phyloP scores from a whole-genome alignment of 805 yeast species.

The Saccharomycopsis amapae region DNA sequence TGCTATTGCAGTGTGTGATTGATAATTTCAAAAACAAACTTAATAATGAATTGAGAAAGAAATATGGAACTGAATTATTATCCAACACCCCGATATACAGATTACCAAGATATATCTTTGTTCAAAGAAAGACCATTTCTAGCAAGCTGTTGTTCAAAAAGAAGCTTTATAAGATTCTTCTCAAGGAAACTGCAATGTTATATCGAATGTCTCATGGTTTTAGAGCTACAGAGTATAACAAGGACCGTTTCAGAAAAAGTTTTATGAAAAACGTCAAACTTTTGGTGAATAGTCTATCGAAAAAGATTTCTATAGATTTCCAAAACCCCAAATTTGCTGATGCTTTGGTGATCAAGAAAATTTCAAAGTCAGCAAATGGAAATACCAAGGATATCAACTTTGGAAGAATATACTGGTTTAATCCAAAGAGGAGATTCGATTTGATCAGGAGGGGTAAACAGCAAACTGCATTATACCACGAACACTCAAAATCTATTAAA shows the following conservation, averaged over 20 bases:
- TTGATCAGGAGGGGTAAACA: conserved; percentile 5
- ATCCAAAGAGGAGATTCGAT: conserved; percentile 24
- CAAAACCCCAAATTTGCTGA: conserved; percentile 20
- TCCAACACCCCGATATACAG: conserved; percentile 13
- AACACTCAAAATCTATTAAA: background rate
- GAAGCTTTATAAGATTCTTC: conserved; percentile 9
- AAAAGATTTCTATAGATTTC: conserved; percentile 24
- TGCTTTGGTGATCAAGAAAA: conserved; percentile 24
- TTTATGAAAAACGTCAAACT: conserved; percentile 10
- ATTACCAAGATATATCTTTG: conserved; percentile 17
- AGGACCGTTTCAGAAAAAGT: conserved; percentile 12
- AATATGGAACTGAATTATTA: conserved; percentile 16
- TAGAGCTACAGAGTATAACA: conserved; percentile 14
- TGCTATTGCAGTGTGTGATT: conserved; percentile 10
- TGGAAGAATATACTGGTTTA: conserved; percentile 31
- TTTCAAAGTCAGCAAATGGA: background rate
- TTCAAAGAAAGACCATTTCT: conserved; percentile 12
- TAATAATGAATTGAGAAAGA: conserved; percentile 14
- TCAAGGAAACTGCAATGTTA: conserved; percentile 15
- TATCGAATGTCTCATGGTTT: conserved; percentile 12
- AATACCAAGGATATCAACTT: conserved; percentile 20
- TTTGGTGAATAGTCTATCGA: conserved; percentile 5
- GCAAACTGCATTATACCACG: background rate
- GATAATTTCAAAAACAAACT: conserved; percentile 15
- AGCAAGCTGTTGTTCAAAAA: conserved; percentile 8